Conservation (phyloP, 2,329 filamentous ascomycete species). For the Tetracladium maxilliforme region DNA sequence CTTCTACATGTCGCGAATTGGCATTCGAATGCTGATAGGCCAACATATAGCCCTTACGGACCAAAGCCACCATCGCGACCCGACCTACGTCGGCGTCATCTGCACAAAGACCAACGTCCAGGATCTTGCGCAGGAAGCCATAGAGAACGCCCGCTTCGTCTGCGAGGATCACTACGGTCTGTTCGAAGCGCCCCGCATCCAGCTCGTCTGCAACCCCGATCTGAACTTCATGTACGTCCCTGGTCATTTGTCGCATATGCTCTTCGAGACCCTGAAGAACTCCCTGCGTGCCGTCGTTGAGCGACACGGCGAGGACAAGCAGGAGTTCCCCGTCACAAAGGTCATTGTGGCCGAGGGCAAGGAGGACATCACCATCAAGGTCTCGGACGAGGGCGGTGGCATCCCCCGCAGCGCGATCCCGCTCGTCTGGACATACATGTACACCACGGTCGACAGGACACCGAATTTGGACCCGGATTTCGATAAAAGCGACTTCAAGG, state of each 20-base stretch:
- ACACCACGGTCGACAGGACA: constrained; percentile 93
- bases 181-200: constrained; percentile 91
- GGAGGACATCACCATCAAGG: constrained; percentile 98
- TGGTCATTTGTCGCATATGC: constrained; percentile 97
- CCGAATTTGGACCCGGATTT: constrained; percentile 93
- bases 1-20: constrained; percentile 99
- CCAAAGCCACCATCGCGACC: constrained; percentile 77
- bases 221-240: constrained; percentile 99
- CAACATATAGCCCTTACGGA: constrained; percentile 96
- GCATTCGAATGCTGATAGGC: constrained; percentile 97
- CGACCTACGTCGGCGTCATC: constrained; percentile 94
- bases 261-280: constrained; percentile 98
- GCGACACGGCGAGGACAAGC: constrained; percentile 84
- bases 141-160: constrained; percentile 97
- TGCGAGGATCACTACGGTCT: constrained; percentile 97
- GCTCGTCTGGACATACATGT: constrained; percentile 99
- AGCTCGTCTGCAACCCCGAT: constrained; percentile 87
- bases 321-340: constrained; percentile 92
- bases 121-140: constrained; percentile 90
- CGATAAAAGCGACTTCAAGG: constrained; percentile 98
- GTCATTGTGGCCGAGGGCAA: constrained; percentile 96
- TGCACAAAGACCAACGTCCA: constrained; percentile 97
- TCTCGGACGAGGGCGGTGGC: constrained; percentile 90
- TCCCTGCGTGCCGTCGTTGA: constrained; percentile 94
- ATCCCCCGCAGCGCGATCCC: constrained; percentile 89